Evolutionary conservation across 75 land plant genomes (phyloP).

Genomic region (Cunninghamia lanceolata): DNA sequence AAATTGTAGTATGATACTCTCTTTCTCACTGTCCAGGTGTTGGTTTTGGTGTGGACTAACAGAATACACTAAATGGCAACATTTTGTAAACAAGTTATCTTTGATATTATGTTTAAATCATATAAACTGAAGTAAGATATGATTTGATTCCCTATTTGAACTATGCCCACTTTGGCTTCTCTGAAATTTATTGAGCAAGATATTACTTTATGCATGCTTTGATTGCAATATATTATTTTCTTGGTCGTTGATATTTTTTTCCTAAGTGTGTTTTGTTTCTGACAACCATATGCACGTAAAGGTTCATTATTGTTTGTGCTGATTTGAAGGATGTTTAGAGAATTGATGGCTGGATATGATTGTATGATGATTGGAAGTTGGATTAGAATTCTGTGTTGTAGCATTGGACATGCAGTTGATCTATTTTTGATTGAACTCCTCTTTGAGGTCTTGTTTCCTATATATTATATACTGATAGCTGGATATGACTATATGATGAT

Average conservation of each 20-base stretch:
- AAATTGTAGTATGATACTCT: not conserved
- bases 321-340: no score
- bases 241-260: no score
- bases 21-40: not conserved
- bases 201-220: not conserved
- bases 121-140: not conserved
- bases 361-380: no score
- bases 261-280: no score
- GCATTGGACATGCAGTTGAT: no score
- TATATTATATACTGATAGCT: no score
- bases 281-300: no score
- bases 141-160: not conserved
- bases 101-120: not conserved
- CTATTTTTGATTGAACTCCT: no score
- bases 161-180: not conserved
- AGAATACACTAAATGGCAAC: not conserved
- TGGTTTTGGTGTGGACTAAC: not conserved
- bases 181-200: not conserved
- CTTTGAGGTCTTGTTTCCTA: no score
- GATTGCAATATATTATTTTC: not conserved
- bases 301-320: no score
- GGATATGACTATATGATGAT: not conserved
- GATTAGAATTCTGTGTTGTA: no score
- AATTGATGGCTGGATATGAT: no score
- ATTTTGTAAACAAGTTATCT: not conserved